phyloP scores from a whole-genome alignment of 2,329 filamentous ascomycete genomes.

The Cordyceps cicadae region DNA sequence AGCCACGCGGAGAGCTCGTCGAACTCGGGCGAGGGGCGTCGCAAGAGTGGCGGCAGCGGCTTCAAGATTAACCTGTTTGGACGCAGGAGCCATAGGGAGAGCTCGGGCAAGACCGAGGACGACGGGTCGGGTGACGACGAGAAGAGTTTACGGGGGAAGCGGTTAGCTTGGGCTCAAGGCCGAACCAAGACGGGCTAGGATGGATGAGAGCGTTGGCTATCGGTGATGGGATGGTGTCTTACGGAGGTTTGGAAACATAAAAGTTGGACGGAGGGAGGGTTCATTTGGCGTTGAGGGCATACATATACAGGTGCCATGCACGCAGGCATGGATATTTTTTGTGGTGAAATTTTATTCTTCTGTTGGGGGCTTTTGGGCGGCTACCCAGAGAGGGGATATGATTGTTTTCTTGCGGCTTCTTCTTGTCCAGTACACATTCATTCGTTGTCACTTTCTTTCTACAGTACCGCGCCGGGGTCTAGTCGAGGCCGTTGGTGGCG shows the following conservation, averaged over 20 bases:
- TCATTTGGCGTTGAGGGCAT: slow-evolving; percentile 1
- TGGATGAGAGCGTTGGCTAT: neutral
- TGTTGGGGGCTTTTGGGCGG: neutral
- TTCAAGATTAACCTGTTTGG: slow-evolving; percentile 28
- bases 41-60: slow-evolving; percentile 23
- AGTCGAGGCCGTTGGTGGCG: neutral
- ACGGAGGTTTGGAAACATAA: neutral
- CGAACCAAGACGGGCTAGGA: slow-evolving; percentile 16
- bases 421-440: neutral
- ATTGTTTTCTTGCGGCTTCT: neutral
- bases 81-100: slow-evolving; percentile 21
- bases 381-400: neutral
- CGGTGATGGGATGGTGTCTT: neutral
- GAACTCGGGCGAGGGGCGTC: slow-evolving; percentile 15
- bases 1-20: slow-evolving; percentile 1
- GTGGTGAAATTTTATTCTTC: neutral
- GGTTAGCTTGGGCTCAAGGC: slow-evolving; percentile 15
- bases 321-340: slow-evolving; percentile 3
- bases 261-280: neutral
- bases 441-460: neutral
- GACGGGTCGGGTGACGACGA: slow-evolving; percentile 19
- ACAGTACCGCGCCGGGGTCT: neutral
- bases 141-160: slow-evolving; percentile 13
- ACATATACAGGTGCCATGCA: neutral
- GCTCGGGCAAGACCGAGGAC: slow-evolving; percentile 14